Base-by-base conservation (phyloP, 202 grass and related monocot genomes). In the Eragrostis tef region DNA sequence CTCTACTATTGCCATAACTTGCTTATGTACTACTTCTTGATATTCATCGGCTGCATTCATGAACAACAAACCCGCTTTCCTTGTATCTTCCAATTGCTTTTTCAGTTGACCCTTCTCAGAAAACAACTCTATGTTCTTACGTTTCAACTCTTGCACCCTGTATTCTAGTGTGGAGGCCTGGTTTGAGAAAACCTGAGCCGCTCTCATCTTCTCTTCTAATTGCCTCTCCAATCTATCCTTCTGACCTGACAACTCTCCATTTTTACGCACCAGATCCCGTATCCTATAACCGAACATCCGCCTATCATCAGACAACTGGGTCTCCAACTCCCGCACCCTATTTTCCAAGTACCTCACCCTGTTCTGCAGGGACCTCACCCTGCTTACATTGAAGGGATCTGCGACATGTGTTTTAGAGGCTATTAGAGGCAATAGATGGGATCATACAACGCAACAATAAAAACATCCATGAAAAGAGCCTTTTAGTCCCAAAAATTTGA, bases 21-120 rank as follows among this genome's bases (percentile, higher is more conserved):
- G n/a, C 20, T 9, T 56, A 11, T 64, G 56, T 24, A 44, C 58
- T 3, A n/a, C 15, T 1, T 17, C 26, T 2, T 21, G 56, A 48
- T 62, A 27, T 3, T 8, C 6, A 6, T 72, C 46, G 6, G 68
- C 75, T 9, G 19, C 21, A 21, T 54, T n/a, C 53, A 26, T 70
- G 46, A 72, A 29, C 9, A 44, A 1, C 56, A 25, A 1, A 6
- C 69, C 21, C 3, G 44, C 67, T 24, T 54, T 48, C 70, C 48
- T 76, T 29, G 70, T 19, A 29, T n/a, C 16, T 26, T 73, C 70
- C 15, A 80, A 42, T 10, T 78, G 20, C 16, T 71, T 65, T 60
- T 47, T 41, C 25, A 80, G 6, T 26, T 83, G 81, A 11, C 20
- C 56, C 49, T 68, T 64, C 62, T 80, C 79, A 11, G 3, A 1